Base-by-base conservation (phyloP, 495 filamentous ascomycete species). In the Hyaloscypha finlandica region DNA sequence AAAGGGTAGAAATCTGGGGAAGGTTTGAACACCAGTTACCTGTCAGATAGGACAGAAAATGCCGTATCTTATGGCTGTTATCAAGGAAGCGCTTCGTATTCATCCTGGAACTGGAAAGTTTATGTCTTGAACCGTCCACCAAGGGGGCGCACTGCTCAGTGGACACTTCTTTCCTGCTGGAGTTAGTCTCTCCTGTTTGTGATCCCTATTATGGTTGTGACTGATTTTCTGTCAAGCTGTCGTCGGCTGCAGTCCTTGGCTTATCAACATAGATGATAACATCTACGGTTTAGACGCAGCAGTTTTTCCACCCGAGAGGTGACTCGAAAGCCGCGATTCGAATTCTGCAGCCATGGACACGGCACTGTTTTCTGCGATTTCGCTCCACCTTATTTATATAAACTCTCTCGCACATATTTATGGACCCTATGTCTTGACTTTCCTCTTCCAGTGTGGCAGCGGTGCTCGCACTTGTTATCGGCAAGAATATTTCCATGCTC, bases 391-490 rank as follows among this genome's bases (percentile, higher is more conserved):
- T 5, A 11, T 16, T 29, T 0, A 53, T 0, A n/a, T 53, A n/a
- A 35, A 8, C 63, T 81, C 32, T 64, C 61, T 22, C 71, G 70
- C n/a, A 2, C 59, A 37, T 67, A 62, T 54, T 25, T 25, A 25
- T 25, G 25, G 35, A 37, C 8, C 5, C 3, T 37, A 37, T 37
- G 35, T 37, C 8, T 3, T 37, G 35, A 37, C 35, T 12, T 37
- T 6, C 6, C 12, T 37, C 35, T 62, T 82, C 30, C 77, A 72
- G 5, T 82, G 80, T 68, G 79, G 80, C 4, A 75, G 59, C 6
- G 79, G 80, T 0, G 73, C 69, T 51, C 72, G 77, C 16, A 66
- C 70, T 1, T 82, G 80, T 45, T 45, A 74, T 80, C 25, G 80
- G 80, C 8, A 77, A 76, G 72, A 70, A 78, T 66, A 57, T 82